Conservation (phyloP, 148 eudicot genomes). For the Amaranthus hypochondriacus region DNA sequence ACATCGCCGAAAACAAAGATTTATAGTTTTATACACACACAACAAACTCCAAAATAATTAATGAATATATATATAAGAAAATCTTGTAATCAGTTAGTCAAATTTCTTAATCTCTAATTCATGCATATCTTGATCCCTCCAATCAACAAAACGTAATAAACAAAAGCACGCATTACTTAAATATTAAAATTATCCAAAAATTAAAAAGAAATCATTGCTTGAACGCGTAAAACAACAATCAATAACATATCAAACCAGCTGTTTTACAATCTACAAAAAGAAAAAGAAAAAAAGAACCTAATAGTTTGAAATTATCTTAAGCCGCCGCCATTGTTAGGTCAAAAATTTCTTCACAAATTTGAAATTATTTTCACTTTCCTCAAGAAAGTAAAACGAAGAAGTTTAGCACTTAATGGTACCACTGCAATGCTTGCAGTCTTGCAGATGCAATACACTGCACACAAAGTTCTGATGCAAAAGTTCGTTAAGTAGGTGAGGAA, state of each 20-base stretch:
- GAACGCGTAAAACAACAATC: slow-evolving; percentile 2
- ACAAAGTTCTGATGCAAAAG: slow-evolving; percentile 2
- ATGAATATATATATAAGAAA: background rate
- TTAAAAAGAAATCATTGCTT: background rate
- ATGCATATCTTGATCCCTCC: background rate
- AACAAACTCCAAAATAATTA: background rate
- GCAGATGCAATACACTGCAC: background rate
- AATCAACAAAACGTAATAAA: slow-evolving; percentile 10
- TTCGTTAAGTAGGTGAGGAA: background rate
- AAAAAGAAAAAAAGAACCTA: slow-evolving; percentile 2
- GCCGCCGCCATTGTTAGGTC: background rate
- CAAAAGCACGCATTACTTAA: slow-evolving; percentile 13
- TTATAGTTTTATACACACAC: background rate
- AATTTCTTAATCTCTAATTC: slow-evolving; percentile 3
- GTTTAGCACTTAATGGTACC: background rate
- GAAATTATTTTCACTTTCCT: slow-evolving; percentile 15
- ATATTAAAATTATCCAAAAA: background rate
- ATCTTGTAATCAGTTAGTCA: background rate
- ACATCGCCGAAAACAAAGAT: background rate
- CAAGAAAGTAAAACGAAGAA: background rate
- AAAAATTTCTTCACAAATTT: background rate
- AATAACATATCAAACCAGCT: background rate
- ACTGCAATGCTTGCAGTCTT: background rate
- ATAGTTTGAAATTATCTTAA: background rate
- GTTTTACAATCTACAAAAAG: background rate